phyloP scores from a whole-genome alignment of 495 filamentous ascomycete species.

The Penicillium malachiteum region DNA sequence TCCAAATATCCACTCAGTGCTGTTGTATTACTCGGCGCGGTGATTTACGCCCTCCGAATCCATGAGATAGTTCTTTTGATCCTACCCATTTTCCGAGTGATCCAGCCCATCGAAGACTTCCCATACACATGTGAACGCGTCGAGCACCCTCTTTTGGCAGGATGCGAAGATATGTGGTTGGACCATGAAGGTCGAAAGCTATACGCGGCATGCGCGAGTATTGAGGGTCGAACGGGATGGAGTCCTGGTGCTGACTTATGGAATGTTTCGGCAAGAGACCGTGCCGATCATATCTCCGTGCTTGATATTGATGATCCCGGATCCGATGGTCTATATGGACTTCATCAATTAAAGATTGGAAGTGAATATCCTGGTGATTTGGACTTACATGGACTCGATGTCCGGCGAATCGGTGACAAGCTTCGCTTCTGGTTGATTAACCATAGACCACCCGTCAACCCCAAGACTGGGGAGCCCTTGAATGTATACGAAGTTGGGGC shows the following conservation, averaged over 20 bases:
- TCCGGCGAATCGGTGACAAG: neutral
- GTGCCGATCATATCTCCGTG: constrained; percentile 10
- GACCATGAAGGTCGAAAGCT: constrained; percentile 9
- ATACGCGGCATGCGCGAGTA: constrained; percentile 9
- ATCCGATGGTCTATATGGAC: constrained; percentile 4
- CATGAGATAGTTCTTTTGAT: neutral
- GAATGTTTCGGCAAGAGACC: neutral
- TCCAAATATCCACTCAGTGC: neutral
- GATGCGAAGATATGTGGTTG: constrained; percentile 18
- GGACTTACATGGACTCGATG: constrained; percentile 12
- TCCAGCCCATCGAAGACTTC: constrained; percentile 8
- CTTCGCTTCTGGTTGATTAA: constrained; percentile 18
- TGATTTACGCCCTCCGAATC: neutral
- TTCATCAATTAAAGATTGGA: constrained; percentile 3
- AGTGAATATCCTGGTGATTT: neutral
- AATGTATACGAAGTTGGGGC: constrained; percentile 3
- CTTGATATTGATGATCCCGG: constrained; percentile 12
- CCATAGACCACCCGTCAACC: constrained; percentile 4
- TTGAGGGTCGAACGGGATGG: constrained; percentile 1
- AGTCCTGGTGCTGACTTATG: neutral
- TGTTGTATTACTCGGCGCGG: neutral
- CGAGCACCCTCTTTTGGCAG: constrained; percentile 12
- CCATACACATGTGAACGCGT: constrained; percentile 5
- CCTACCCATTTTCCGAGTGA: neutral
- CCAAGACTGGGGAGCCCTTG: constrained; percentile 3